These are phyloP conservation scores for Discostella stelligera DNA, from an alignment of 352 stramenopile genomes.

Conservation along the genomic window DNA sequence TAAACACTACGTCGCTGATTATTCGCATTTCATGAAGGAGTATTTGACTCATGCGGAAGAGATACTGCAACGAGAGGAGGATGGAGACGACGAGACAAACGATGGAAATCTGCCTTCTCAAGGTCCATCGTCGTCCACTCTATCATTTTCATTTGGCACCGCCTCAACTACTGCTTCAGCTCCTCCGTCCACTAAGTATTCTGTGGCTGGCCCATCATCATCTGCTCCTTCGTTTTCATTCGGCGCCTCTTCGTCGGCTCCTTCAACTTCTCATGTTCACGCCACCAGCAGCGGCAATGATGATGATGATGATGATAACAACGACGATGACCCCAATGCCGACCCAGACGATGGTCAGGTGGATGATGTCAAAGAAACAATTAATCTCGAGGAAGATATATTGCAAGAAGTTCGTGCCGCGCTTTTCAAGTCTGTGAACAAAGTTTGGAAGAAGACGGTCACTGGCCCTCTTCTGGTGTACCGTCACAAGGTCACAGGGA, in stretches of 20 bases:
- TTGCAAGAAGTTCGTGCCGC: conserved; percentile 36
- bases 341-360: conserved; percentile 37
- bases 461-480: conserved; percentile 30
- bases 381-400: conserved; percentile 44
- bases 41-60: conserved; percentile 13
- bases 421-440: conserved; percentile 13
- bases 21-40: conserved; percentile 28
- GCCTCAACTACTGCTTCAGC: not conserved
- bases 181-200: not conserved
- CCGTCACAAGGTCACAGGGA: conserved; percentile 21
- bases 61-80: not conserved
- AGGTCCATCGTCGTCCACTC: not conserved
- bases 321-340: conserved; percentile 25
- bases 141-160: conserved; percentile 8
- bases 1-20: conserved; percentile 6
- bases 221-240: conserved; percentile 20
- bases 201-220: not conserved
- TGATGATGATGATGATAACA: not conserved
- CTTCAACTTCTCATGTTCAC: not conserved
- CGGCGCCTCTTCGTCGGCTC: conserved; percentile 7
- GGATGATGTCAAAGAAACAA: conserved; percentile 30
- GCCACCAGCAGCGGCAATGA: not conserved
- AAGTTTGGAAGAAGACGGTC: conserved; percentile 27
- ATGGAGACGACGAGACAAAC: not conserved
- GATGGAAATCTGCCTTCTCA: not conserved